Conservation (phyloP, 345 rosid genomes). For the Eucalyptus cladocalyx region DNA sequence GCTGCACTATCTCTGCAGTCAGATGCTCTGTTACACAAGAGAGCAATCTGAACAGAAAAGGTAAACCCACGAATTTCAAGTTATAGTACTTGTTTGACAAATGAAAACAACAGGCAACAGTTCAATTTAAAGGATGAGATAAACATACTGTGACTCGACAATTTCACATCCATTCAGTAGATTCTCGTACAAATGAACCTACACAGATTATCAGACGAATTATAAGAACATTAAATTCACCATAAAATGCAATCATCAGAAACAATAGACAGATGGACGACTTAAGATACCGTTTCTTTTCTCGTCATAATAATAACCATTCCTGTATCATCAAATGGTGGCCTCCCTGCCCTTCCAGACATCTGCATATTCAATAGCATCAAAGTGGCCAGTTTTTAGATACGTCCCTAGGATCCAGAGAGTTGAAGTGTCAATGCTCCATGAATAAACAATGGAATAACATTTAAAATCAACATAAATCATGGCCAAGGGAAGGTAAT, state of each 20-base stretch:
- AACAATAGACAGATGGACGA: neutral
- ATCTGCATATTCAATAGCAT: constrained; percentile 25
- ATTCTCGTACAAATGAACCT: constrained; percentile 95
- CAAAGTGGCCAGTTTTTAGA: neutral
- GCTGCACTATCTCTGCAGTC: constrained; percentile 96
- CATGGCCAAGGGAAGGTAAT: neutral
- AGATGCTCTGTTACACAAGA: constrained; percentile 86
- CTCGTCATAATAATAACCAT: constrained; percentile 91
- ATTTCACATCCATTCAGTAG: constrained; percentile 87
- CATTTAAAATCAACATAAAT: neutral
- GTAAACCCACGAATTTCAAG: neutral
- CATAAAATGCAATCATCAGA: neutral
- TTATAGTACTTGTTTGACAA: constrained; percentile 1
- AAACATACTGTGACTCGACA: constrained; percentile 92
- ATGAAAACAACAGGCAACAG: neutral
- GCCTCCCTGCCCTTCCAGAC: constrained; percentile 99
- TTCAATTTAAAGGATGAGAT: neutral
- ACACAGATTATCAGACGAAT: neutral
- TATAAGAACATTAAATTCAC: neutral
- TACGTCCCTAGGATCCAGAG: neutral
- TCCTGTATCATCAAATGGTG: constrained; percentile 97
- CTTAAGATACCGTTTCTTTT: constrained; percentile 60
- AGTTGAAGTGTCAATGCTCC: neutral
- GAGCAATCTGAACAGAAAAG: constrained; percentile 48
- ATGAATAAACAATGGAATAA: neutral